Percentiles rank a stretch among this genome's conserved stretches.
Evolutionary conservation across 1,284 basidiomycete genomes (phyloP).

Genomic region (Cystobasidium sp.): DNA sequence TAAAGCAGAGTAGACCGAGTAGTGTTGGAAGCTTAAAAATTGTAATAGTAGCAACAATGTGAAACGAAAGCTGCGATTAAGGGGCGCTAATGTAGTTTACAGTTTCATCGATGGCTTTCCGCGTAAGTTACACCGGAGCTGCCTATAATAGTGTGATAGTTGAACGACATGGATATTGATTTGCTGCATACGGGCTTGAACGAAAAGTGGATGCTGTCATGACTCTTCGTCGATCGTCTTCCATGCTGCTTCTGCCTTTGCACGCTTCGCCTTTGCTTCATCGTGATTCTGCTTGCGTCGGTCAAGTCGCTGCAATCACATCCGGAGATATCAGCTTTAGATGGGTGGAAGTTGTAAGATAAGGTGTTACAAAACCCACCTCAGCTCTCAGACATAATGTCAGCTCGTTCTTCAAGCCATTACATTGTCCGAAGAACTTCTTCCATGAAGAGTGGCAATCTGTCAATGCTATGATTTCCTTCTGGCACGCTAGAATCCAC

Average conservation of each 20-base stretch:
- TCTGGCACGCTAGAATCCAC: constrained; percentile 36
- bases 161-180: neutral
- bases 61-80: neutral
- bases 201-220: neutral
- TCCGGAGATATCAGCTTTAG: constrained; percentile 1
- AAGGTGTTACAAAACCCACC: constrained; percentile 11
- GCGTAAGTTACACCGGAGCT: too few species aligned
- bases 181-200: neutral
- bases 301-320: constrained; percentile 18
- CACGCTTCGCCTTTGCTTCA: constrained; percentile 39
- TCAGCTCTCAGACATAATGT: constrained; percentile 45
- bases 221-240: constrained; percentile 44
- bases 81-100: too few species aligned
- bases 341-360: neutral
- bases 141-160: neutral
- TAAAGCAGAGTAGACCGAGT: constrained; percentile 12
- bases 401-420: constrained; percentile 45
- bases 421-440: constrained; percentile 46
- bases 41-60: neutral
- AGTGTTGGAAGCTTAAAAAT: neutral
- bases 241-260: constrained; percentile 38
- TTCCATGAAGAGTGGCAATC: constrained; percentile 40
- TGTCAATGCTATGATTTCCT: constrained; percentile 43
- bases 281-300: constrained; percentile 38
- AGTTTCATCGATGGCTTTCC: too few species aligned